Evolutionary conservation across 352 stramenopile species (phyloP).

Genomic region (Phytophthora syringae): DNA sequence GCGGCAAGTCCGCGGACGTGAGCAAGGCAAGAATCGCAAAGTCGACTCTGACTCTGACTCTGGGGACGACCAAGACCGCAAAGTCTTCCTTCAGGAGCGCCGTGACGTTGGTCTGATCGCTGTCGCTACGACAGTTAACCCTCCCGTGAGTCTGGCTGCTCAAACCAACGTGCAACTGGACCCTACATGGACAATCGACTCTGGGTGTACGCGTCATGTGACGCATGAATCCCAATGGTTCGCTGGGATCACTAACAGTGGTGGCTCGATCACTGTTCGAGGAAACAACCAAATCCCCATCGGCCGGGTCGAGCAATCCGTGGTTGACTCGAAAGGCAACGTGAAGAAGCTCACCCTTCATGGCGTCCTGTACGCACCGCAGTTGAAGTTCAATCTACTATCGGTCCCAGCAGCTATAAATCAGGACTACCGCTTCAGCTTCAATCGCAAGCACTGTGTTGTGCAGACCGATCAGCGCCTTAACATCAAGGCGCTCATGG

Average conservation of each 20-base stretch:
- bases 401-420: constrained; percentile 3
- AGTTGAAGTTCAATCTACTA: too few species aligned
- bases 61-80: not conserved
- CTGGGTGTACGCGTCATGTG: constrained; percentile 26
- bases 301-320: constrained; percentile 13
- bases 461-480: constrained; percentile 22
- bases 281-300: not conserved
- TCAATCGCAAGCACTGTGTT: constrained; percentile 1
- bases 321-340: constrained; percentile 27
- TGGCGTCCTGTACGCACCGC: too few species aligned
- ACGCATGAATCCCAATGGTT: constrained; percentile 18
- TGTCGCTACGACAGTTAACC: constrained; percentile 6
- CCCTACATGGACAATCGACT: too few species aligned
- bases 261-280: constrained; percentile 23
- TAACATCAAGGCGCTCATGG: constrained; percentile 6
- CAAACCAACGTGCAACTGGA: not conserved
- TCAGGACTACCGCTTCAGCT: constrained; percentile 12
- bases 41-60: constrained; percentile 2
- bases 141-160: not conserved
- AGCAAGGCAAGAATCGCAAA: not conserved
- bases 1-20: not conserved
- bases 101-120: constrained; percentile 5
- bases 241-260: not conserved
- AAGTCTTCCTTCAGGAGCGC: constrained; percentile 2
- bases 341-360: constrained; percentile 2